Base-by-base conservation (phyloP, 2,329 filamentous ascomycete species). In the Xylaria sp. region DNA sequence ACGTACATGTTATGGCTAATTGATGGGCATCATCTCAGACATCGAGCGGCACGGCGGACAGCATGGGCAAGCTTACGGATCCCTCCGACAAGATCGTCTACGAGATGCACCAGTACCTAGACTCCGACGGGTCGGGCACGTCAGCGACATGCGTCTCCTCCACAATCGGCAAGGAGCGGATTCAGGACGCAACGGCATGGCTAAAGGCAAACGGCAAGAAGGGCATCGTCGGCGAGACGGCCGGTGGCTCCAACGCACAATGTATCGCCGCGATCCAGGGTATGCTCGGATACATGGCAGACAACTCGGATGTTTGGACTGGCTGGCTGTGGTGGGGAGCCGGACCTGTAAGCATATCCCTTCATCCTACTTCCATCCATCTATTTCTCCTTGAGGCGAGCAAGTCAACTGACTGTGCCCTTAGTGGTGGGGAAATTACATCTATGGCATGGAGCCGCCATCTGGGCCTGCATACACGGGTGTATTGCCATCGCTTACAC, bases 21-120 rank as follows among this genome's bases (percentile, higher is more conserved):
- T 63, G 7, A 66, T 48, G 9, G 23, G 28, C 15, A 5, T 5
- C 7, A 7, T 13, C 23, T 20, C 39, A 76, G 75, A 71, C 67
- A 23, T 77, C 75, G 12, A 76, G 74, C 67, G 75, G 75, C 13
- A 76, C 75, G 3, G 54, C 74, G 9, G 72, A 80, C 72, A 81
- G 79, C 69, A 80, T 88, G 75, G 82, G 79, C 71, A 77, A 78
- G 10, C 78, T 88, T 48, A 83, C 79, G 0, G 86, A 88, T 67
- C 83, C 85, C 0, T 73, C 81, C 62, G 77, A 84, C 78, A 86
- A 87, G 78, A 75, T 88, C 66, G 77, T 87, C 72, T 88, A 86
- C 75, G 83, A 88, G 80, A 88, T 89, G 86, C 86, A 88, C 79
- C 86, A 89, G 80, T 89, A 89, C 78, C 84, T 88, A 23, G 86